Evolutionary conservation across 257 asterid genomes (phyloP), one percentile per base, ranked within the genome.

Genomic region (Solanum tacnaense): DNA sequence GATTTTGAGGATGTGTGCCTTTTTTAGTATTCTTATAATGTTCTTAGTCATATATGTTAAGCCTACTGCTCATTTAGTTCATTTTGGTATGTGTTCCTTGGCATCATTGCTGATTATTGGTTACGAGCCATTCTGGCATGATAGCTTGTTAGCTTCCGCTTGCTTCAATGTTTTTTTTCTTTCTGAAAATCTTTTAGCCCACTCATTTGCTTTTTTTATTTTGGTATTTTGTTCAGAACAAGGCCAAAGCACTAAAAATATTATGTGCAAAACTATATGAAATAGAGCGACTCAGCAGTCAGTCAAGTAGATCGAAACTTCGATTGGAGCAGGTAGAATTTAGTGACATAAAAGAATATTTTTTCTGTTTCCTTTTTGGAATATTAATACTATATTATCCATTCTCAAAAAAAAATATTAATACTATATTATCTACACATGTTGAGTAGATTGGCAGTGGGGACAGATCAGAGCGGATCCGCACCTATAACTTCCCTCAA

Each of bases 381-480:
- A 60, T 52, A 85, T 13, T 82, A 78, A 65, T 52, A 76, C 68
- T 75, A 21, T 75, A 72, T 23, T 35, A 25, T 75, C 52, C 32
- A 31, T 31, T 31, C 32, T 31, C 32, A 31, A 31, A 31, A 31
- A 31, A 31, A 31, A 34, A 58, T 52, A 85, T 13, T 81, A 78
- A 65, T 52, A 76, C 68, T 75, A 21, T 75, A 72, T n/a, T 39
- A 25, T 75, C 52, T 79, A 84, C 89, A 60, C 90, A 65, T 23
- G 25, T 88, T 82, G 90, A 89, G 88, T 94, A 97, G 99, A 94
- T 97, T 16, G 99, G 99, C 35, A 97, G 98, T 70, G 99, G 99
- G 87, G 99, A 97, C 93, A 94, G 99, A 91, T 97, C 99, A 39
- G 99, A 96, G 86, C 98, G 99, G 84, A 96, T 97, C 49, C 99